Percentiles rank a stretch among this genome's conserved stretches.
Evolutionary conservation across 257 asterid species (phyloP).

Genomic region (Haberlea rhodopensis): DNA sequence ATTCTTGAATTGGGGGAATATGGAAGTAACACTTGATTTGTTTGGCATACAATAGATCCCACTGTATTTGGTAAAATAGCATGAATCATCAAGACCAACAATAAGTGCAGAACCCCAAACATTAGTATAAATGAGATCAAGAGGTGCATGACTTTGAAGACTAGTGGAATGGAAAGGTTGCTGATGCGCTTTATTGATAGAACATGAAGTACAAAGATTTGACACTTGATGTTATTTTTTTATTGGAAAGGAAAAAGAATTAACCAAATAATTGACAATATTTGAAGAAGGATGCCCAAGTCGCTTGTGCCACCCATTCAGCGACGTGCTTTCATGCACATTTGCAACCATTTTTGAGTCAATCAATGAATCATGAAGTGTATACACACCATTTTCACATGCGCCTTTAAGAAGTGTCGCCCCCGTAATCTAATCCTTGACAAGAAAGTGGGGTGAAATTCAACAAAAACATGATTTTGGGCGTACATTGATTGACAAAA

Average conservation of each 20-base stretch:
- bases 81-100: not conserved
- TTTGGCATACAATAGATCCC: not conserved
- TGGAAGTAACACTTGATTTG: not conserved
- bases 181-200: not conserved
- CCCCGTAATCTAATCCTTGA: slow-evolving; percentile 10
- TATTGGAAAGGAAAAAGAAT: not conserved
- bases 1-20: not conserved
- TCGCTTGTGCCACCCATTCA: slow-evolving; percentile 19
- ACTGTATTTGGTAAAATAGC: no score
- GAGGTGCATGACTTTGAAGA: no score
- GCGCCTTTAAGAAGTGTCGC: slow-evolving; percentile 4
- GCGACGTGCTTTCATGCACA: not conserved
- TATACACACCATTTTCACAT: slow-evolving; percentile 18
- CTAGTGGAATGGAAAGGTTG: no score
- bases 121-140: no score
- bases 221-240: no score
- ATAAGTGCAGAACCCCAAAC: no score
- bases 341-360: not conserved
- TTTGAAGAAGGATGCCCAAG: no score
- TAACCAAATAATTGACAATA: no score
- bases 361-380: not conserved
- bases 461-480: slow-evolving; percentile 16
- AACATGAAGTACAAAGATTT: not conserved
- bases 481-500: slow-evolving; percentile 4
- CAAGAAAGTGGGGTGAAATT: slow-evolving; percentile 15